These are phyloP conservation scores for Scedosporium minutisporum DNA, from an alignment of 2,329 filamentous ascomycete genomes.

Conservation along the genomic window DNA sequence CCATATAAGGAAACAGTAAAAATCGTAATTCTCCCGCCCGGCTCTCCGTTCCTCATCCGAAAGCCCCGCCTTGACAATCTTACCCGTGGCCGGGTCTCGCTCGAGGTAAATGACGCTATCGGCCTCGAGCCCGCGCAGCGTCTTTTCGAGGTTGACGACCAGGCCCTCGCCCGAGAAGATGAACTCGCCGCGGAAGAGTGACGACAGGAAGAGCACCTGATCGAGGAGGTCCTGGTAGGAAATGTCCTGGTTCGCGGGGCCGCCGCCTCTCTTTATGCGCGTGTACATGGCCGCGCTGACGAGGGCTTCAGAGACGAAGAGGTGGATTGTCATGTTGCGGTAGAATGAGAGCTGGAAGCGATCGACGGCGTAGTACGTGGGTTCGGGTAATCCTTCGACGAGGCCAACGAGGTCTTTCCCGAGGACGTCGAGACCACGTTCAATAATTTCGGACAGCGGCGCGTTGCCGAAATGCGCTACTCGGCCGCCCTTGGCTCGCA, in stretches of 20 bases:
- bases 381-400: constrained; percentile 71
- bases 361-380: constrained; percentile 90
- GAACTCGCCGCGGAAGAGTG: constrained; percentile 91
- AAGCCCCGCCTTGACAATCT: constrained; percentile 61
- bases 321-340: constrained; percentile 97
- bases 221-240: constrained; percentile 60
- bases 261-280: constrained; percentile 82
- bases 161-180: constrained; percentile 89
- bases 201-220: constrained; percentile 83
- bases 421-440: constrained; percentile 82
- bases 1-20: constrained; percentile 98
- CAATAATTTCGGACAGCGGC: constrained; percentile 71
- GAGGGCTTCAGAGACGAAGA: constrained; percentile 89
- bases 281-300: constrained; percentile 88
- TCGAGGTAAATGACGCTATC: constrained; percentile 68
- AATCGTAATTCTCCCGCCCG: constrained; percentile 92
- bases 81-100: constrained; percentile 38
- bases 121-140: constrained; percentile 64
- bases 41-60: constrained; percentile 64
- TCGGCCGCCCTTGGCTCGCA: constrained; percentile 76
- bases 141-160: constrained; percentile 68
- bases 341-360: constrained; percentile 97
- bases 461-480: constrained; percentile 87
- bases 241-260: constrained; percentile 69
- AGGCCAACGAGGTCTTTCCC: constrained; percentile 80